Conservation (phyloP, 1,139 yeast genomes). For the Lodderomyces beijingensis region DNA sequence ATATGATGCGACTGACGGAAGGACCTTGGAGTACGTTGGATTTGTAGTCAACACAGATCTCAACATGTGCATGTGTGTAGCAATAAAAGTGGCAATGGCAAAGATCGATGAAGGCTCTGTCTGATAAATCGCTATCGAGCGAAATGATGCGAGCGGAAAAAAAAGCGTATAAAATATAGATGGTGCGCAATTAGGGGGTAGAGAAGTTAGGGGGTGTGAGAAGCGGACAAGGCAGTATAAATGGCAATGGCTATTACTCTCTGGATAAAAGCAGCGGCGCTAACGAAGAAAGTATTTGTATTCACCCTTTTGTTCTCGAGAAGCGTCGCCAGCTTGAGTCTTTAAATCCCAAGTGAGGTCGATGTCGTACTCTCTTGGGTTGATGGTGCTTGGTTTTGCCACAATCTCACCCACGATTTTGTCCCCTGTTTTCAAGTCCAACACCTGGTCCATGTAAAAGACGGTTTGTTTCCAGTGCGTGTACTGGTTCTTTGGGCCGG, state of each 20-base stretch:
- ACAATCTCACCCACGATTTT: slow-evolving; percentile 64
- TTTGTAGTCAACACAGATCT: too few species aligned
- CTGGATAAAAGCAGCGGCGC: neutral
- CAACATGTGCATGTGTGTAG: too few species aligned
- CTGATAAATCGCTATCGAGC: too few species aligned
- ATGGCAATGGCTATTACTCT: too few species aligned
- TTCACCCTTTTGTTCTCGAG: slow-evolving; percentile 53
- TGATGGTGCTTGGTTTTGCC: slow-evolving; percentile 68
- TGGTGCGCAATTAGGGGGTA: too few species aligned
- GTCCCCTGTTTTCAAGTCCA: slow-evolving; percentile 78
- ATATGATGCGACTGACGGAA: neutral
- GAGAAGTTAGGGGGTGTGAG: too few species aligned
- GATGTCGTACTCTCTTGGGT: slow-evolving; percentile 84
- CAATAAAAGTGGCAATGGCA: too few species aligned
- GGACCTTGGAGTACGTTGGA: too few species aligned
- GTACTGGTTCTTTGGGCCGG: slow-evolving; percentile 78
- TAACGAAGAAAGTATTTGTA: slow-evolving; percentile 64
- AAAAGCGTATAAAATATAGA: too few species aligned
- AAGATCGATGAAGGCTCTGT: too few species aligned
- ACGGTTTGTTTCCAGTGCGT: slow-evolving; percentile 98
- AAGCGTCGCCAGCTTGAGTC: slow-evolving; percentile 49
- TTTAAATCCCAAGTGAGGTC: slow-evolving; percentile 57
- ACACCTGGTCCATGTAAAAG: slow-evolving; percentile 80
- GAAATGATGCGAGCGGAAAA: too few species aligned
- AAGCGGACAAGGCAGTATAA: too few species aligned